Evolutionary conservation across 2,329 filamentous ascomycete genomes (phyloP).

Genomic region (Cordyceps pruinosa): DNA sequence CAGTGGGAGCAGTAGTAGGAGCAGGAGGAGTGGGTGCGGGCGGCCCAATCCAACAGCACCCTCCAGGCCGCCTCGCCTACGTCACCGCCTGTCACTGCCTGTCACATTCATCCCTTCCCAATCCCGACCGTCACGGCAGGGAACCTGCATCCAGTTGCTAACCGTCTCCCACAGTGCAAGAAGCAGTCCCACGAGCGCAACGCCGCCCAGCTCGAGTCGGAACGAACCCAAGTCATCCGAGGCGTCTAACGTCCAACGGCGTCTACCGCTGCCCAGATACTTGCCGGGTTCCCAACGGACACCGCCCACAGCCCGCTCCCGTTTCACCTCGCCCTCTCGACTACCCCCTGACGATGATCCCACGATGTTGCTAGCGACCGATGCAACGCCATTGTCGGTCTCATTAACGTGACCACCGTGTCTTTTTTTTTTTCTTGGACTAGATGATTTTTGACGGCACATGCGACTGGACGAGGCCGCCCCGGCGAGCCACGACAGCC

Average conservation of each 20-base stretch:
- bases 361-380: slow-evolving; percentile 9
- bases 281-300: not conserved
- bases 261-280: not conserved
- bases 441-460: not conserved
- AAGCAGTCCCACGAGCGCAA: slow-evolving; percentile 95
- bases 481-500: not conserved
- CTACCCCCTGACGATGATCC: slow-evolving; percentile 4
- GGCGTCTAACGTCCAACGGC: slow-evolving; percentile 70
- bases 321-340: not conserved
- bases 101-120: not conserved
- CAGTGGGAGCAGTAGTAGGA: too few relatives aligned
- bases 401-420: not conserved
- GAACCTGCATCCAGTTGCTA: too few relatives aligned
- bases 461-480: not conserved
- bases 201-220: slow-evolving; percentile 81
- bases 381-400: not conserved
- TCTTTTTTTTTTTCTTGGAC: slow-evolving; percentile 3
- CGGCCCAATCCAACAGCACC: too few relatives aligned
- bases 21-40: too few relatives aligned
- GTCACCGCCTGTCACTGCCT: slow-evolving; percentile 11
- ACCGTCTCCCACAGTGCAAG: slow-evolving; percentile 61
- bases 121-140: too few relatives aligned
- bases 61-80: slow-evolving; percentile 2
- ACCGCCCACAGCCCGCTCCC: not conserved
- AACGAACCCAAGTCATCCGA: slow-evolving; percentile 90